Percentiles rank a stretch among this genome's conserved stretches.
Conservation (phyloP, 2,329 filamentous ascomycete species). For the Dryadomyces sulphureus region DNA sequence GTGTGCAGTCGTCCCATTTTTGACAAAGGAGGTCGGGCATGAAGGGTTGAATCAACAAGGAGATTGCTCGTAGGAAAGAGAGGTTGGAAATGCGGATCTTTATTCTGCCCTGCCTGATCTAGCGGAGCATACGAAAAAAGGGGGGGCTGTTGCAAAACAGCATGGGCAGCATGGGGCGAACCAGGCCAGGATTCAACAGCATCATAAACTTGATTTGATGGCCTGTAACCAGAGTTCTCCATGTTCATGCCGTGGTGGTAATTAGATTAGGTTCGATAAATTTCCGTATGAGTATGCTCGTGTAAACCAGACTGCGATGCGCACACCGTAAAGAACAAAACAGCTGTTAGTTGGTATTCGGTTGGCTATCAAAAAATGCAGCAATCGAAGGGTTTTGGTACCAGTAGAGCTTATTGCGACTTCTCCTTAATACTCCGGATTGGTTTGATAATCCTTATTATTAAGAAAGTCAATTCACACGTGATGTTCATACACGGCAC, state of each 20-base stretch:
- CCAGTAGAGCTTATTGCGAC: too few species aligned
- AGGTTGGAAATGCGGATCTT: background rate
- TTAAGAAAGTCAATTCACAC: too few species aligned
- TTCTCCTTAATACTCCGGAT: too few species aligned
- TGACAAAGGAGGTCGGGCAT: conserved; percentile 14
- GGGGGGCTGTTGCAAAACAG: background rate
- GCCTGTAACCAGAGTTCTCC: background rate
- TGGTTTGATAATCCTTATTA: too few species aligned
- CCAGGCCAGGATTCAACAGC: background rate
- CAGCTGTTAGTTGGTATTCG: too few species aligned
- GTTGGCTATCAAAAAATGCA: too few species aligned
- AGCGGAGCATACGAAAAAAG: background rate
- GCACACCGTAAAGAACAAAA: too few species aligned
- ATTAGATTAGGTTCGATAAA: background rate
- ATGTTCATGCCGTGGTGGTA: background rate
- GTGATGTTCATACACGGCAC: too few species aligned
- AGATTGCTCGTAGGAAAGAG: background rate
- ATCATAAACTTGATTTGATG: background rate
- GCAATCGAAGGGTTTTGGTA: too few species aligned
- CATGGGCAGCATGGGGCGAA: background rate
- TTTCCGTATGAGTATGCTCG: too few species aligned
- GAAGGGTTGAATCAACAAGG: conserved; percentile 8
- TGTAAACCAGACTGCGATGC: too few species aligned
- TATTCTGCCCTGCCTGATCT: background rate
- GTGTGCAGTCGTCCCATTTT: conserved; percentile 73